phyloP scores from a whole-genome alignment of 768 basidiomycete genomes.

The Macrolepiota albuminosa region DNA sequence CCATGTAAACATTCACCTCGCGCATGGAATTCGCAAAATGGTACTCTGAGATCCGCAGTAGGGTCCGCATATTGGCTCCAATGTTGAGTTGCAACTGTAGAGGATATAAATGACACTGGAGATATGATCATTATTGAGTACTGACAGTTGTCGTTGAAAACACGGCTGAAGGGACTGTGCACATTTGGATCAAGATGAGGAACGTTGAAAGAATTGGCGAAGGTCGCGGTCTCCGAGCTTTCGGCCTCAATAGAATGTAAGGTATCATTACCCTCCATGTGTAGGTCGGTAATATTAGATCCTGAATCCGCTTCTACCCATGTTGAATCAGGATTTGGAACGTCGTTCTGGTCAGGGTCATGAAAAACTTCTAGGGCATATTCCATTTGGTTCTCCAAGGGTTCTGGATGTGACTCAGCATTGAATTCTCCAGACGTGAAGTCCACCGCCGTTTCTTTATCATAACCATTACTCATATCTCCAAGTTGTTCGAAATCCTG shows the following conservation, averaged over 20 bases:
- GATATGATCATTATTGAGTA: neutral
- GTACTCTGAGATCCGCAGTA: slow-evolving; percentile 22
- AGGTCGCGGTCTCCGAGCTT: neutral
- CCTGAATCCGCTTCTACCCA: neutral
- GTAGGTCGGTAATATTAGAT: neutral
- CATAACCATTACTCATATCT: neutral
- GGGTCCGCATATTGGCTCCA: slow-evolving; percentile 44
- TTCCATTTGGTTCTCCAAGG: neutral
- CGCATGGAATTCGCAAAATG: slow-evolving; percentile 38
- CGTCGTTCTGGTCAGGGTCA: neutral
- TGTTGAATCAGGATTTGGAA: neutral
- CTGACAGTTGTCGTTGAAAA: slow-evolving; percentile 7
- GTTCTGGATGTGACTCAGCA: neutral
- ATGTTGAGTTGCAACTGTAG: slow-evolving; percentile 23
- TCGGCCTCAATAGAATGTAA: neutral
- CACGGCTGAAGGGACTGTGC: neutral
- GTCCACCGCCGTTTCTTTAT: neutral
- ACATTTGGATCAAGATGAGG: neutral
- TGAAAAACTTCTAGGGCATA: neutral
- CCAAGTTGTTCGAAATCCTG: neutral
- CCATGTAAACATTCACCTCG: slow-evolving; percentile 29
- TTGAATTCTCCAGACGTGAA: neutral
- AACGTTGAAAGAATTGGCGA: neutral
- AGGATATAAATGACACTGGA: slow-evolving; percentile 11
- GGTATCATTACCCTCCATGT: neutral